Base-by-base conservation (phyloP, 805 yeast genomes). In the Saturnispora dispora region DNA sequence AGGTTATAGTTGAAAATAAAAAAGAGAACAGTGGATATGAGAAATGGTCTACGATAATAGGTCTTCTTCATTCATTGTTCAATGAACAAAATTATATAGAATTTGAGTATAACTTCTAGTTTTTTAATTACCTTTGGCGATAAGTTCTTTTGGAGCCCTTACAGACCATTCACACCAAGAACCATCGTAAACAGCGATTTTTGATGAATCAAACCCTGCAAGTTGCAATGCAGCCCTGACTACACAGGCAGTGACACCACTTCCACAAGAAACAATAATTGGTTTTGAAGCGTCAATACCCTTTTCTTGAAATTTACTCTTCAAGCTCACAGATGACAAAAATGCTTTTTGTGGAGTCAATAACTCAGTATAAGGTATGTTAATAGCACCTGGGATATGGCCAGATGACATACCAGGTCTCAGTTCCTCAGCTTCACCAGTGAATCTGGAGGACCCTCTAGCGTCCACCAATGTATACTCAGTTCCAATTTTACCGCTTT, bases 211-310 rank as follows among this genome's bases (percentile, higher is more conserved):
- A 30, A 72, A 69, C 0, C 80, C 81, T 10, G 77, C 72, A n/a
- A 69, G 61, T 52, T 80, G 82, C 41, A 85, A 64, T 2, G 95
- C 98, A 8, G 84, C 71, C 66, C 86, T 84, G 45, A 91, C 75
- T 40, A 93, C 81, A 56, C 91, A 88, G 0, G 97, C 98, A 10
- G 97, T 83, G 46, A 93, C 97, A 45, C 98, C 99, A 0, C 97
- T 84, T 28, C 98, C 99, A 64, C 99, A 93, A 87, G 87, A 81
- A 39, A 85, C 85, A 47, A 93, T 80, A 18, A 86, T 80, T 11
- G 88, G 90, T 60, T 84, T 83, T 17, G 72, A 66, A 18, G 61
- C 68, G 42, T 64, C 65, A 36, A 73, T 58, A 10, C 59, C 69
- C 40, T 75, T 64, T 41, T 67, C 69, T 8, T 71, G 61, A 57